Evolutionary conservation across 352 stramenopile species (phyloP), one percentile per base, ranked within the genome.

Genomic region (Pythium periplocum): DNA sequence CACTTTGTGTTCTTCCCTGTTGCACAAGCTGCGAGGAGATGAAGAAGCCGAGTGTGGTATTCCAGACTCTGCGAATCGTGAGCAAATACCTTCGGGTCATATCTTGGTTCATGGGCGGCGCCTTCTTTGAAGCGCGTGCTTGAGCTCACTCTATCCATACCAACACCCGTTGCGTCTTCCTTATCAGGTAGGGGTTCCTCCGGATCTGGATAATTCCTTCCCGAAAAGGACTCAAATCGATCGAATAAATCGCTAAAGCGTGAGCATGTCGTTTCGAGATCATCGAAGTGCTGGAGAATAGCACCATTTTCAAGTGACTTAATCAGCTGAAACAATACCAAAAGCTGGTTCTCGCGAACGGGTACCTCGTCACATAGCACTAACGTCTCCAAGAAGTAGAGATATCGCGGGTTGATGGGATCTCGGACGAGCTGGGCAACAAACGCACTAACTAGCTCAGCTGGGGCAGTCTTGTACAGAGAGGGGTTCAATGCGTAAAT

Each of bases 321-420:
- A n/a, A 86, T 58, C 26, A 89, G 51, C 55, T 87, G 75, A 31
- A 86, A 85, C 4, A 89, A 54, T 10, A 89, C 76, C 2, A 89
- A 51, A 8, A 87, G 54, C 41, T 87, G 78, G 34, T 89, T 89
- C 35, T 89, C 78, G 9, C 77, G 44, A 10, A 87, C 59, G 0
- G 78, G 74, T n/a, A 61, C 64, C 36, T 87, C 74, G 41, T 77
- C 65, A 44, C 75, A 87, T 32, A 86, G 62, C 8, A 83, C 71
- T 0, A 89, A 43, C 0, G 67, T 81, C 54, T 89, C 78, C 37
- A 89, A 46, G 26, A 85, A 83, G 40, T 77, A 71, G 12, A 89
- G 59, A 49, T 81, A 87, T 11, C 75, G 55, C 32, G 75, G 73
- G 42, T 87, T 71, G 0, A 63, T 61, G 0, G 61, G 67, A 11